Conservation (phyloP, 164 flowering plant species). For the Stephania cephalantha region DNA sequence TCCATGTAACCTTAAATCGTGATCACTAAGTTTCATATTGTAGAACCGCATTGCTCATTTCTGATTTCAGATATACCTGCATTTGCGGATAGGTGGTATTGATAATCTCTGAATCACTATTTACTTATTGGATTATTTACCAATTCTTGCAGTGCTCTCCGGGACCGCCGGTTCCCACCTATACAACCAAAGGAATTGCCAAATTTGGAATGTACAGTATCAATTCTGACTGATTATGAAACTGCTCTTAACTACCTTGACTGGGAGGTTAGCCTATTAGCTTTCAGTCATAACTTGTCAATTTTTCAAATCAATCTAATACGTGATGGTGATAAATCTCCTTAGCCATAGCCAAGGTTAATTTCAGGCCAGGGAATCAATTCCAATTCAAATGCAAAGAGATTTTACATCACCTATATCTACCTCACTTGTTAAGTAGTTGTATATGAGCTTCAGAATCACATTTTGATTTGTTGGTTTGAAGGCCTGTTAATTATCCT, state of each 20-base stretch:
- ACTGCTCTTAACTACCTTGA: slow-evolving; percentile 73
- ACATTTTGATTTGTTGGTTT: neutral
- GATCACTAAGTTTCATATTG: neutral
- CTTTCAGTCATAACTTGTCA: neutral
- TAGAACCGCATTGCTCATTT: neutral
- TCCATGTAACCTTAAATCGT: neutral
- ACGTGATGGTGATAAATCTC: neutral
- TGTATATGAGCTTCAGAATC: neutral
- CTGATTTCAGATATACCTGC: neutral
- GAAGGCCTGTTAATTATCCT: neutral
- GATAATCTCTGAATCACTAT: slow-evolving; percentile 5
- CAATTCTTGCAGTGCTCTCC: slow-evolving; percentile 66
- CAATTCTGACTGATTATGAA: slow-evolving; percentile 83
- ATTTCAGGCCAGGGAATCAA: no score
- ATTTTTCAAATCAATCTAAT: neutral
- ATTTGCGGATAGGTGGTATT: neutral
- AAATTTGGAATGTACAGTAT: slow-evolving; percentile 85
- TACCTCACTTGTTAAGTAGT: no score
- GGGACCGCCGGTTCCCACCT: slow-evolving; percentile 92
- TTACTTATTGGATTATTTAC: slow-evolving; percentile 6
- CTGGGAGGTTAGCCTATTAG: slow-evolving; percentile 76
- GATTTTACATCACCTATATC: no score
- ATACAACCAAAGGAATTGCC: slow-evolving; percentile 94
- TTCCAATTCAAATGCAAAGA: no score
- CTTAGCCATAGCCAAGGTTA: neutral